These are phyloP conservation scores for Gonium pectorale DNA, from an alignment of 139 green algal genomes.

Conservation along the genomic window DNA sequence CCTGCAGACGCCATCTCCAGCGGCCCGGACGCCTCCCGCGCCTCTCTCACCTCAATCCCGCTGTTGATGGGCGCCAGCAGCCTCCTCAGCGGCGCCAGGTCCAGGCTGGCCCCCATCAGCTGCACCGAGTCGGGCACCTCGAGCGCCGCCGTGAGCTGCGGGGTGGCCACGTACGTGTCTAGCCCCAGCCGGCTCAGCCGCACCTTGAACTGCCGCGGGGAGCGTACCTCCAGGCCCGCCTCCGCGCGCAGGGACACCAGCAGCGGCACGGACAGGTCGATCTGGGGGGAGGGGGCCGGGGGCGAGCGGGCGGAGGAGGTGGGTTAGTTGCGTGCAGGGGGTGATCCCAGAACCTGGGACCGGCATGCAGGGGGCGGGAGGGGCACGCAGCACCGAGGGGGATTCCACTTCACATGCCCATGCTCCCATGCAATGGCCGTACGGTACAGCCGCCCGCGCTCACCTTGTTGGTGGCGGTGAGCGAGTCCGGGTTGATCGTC, in stretches of 20 bases:
- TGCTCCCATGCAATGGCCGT: too few species aligned
- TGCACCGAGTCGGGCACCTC: slow-evolving; percentile 57
- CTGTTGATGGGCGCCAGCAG: slow-evolving; percentile 50
- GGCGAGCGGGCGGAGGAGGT: background rate
- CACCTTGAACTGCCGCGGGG: slow-evolving; percentile 58
- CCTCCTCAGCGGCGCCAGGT: slow-evolving; percentile 49
- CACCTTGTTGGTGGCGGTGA: slow-evolving; percentile 80
- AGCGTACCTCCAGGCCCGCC: slow-evolving; percentile 51
- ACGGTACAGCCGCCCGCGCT: too few species aligned
- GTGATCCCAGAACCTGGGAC: too few species aligned
- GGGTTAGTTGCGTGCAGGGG: background rate
- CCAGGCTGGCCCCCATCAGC: slow-evolving; percentile 67
- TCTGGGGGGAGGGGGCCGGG: background rate
- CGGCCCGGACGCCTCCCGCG: too few species aligned
- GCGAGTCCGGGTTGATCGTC: slow-evolving; percentile 60
- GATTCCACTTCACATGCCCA: too few species aligned
- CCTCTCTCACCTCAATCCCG: slow-evolving; percentile 36
- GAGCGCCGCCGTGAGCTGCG: slow-evolving; percentile 54
- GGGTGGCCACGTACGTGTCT: slow-evolving; percentile 59
- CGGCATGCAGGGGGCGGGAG: background rate
- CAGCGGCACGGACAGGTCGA: slow-evolving; percentile 48
- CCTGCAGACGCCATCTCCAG: too few species aligned
- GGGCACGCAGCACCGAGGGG: too few species aligned
- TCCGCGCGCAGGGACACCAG: slow-evolving; percentile 51
- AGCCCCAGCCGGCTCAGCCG: slow-evolving; percentile 49